Conservation (phyloP, 1,139 yeast species). For the Lodderomyces metapsilosis region DNA sequence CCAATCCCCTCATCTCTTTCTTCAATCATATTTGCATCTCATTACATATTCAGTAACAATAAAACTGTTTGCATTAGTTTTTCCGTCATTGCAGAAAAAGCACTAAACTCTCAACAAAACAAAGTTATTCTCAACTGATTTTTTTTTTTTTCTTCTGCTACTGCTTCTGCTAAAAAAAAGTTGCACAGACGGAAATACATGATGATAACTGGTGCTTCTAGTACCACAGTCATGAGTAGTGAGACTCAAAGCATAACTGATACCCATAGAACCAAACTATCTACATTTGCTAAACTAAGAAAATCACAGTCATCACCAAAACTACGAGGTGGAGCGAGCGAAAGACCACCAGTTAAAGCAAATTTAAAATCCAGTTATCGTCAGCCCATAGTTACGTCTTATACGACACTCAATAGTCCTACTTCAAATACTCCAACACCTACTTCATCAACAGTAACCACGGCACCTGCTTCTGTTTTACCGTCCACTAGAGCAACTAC, state of each 20-base stretch:
- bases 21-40: no score
- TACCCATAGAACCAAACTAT: conserved; percentile 3
- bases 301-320: conserved; percentile 13
- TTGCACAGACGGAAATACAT: not conserved
- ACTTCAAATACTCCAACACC: conserved; percentile 3
- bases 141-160: not conserved
- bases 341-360: no score
- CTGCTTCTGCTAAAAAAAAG: no score
- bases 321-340: conserved; percentile 6
- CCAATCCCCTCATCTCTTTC: no score
- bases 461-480: conserved; percentile 3
- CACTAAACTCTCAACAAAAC: no score
- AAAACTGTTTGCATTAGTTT: no score
- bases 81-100: no score
- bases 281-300: conserved; percentile 7
- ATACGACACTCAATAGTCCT: not conserved
- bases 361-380: not conserved
- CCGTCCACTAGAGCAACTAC: not conserved
- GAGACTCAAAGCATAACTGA: conserved; percentile 7
- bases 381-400: not conserved
- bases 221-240: conserved; percentile 7
- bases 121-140: no score
- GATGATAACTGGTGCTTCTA: not conserved
- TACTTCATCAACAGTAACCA: not conserved
- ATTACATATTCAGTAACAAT: no score